These are phyloP conservation scores for Chrysoporthe puriensis DNA, from an alignment of 2,329 filamentous ascomycete genomes.

Conservation along the genomic window DNA sequence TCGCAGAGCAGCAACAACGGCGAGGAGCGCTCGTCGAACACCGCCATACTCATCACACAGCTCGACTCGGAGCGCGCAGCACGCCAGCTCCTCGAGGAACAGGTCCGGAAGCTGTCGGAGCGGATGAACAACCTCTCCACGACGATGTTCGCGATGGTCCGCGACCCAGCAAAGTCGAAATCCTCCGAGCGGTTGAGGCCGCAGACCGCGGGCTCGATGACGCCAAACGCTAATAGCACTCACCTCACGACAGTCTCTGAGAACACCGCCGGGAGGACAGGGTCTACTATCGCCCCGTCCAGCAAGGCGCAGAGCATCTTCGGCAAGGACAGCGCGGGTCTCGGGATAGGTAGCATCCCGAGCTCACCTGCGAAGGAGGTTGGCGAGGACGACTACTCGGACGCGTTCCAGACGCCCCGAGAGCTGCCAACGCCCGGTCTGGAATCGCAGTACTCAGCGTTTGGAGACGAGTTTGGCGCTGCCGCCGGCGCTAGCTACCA, in stretches of 20 bases:
- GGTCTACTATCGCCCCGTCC: constrained; percentile 24
- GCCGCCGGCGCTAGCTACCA: constrained; percentile 30
- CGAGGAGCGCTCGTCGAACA: constrained; percentile 47
- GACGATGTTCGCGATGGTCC: constrained; percentile 44
- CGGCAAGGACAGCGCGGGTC: constrained; percentile 42
- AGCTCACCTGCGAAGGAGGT: constrained; percentile 36
- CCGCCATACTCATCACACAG: constrained; percentile 53
- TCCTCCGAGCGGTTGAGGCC: constrained; percentile 35
- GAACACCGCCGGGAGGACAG: constrained; percentile 11
- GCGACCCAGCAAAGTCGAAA: constrained; percentile 41
- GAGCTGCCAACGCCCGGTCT: constrained; percentile 45
- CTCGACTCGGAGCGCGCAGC: constrained; percentile 61
- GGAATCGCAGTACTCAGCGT: constrained; percentile 42
- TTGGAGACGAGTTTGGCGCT: constrained; percentile 45
- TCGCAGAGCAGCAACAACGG: constrained; percentile 35
- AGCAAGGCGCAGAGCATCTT: constrained; percentile 35
- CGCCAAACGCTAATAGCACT: constrained; percentile 29
- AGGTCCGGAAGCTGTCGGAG: constrained; percentile 57
- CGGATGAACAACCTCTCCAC: constrained; percentile 52
- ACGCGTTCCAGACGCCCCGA: constrained; percentile 56
- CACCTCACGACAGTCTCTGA: constrained; percentile 23
- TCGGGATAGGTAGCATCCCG: constrained; percentile 18
- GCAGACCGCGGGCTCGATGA: constrained; percentile 27
- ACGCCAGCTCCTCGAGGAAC: constrained; percentile 57
- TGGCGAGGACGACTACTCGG: constrained; percentile 42